These are phyloP conservation scores for Trichopus zeylanicus DNA, from an alignment of 116 monocot genomes.

Conservation along the genomic window DNA sequence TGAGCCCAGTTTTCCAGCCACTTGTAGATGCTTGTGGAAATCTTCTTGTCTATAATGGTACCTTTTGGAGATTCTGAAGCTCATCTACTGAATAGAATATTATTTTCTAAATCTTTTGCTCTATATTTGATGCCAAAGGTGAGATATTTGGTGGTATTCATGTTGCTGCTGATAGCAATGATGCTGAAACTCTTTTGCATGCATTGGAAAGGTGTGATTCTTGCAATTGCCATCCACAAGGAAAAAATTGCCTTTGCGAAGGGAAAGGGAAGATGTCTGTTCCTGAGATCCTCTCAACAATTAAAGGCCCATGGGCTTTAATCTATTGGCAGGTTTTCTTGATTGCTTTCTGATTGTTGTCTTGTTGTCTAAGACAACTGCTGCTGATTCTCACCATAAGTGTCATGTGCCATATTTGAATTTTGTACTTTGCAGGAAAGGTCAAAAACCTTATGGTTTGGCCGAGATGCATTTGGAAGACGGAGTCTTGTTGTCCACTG, in stretches of 20 bases:
- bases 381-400: background rate
- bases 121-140: slow-evolving; percentile 30
- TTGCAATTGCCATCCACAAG: slow-evolving; percentile 14
- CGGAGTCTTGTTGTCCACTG: slow-evolving; percentile 85
- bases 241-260: slow-evolving; percentile 18
- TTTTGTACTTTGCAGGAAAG: slow-evolving; percentile 30
- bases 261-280: slow-evolving; percentile 25
- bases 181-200: slow-evolving; percentile 56
- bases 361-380: background rate
- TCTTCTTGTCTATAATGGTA: slow-evolving; percentile 88
- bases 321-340: slow-evolving; percentile 79
- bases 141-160: slow-evolving; percentile 91
- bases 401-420: background rate
- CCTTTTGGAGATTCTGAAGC: too few relatives aligned
- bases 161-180: slow-evolving; percentile 53
- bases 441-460: slow-evolving; percentile 84
- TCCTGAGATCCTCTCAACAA: slow-evolving; percentile 63
- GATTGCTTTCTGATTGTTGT: background rate
- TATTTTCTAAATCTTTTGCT: background rate
- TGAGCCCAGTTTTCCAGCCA: slow-evolving; percentile 53
- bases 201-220: slow-evolving; percentile 44
- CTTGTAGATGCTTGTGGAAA: slow-evolving; percentile 53
- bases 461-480: slow-evolving; percentile 93
- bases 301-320: slow-evolving; percentile 88
- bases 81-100: background rate